Conservation (phyloP, 208 protist genomes). For the Naegleria fowleri region DNA sequence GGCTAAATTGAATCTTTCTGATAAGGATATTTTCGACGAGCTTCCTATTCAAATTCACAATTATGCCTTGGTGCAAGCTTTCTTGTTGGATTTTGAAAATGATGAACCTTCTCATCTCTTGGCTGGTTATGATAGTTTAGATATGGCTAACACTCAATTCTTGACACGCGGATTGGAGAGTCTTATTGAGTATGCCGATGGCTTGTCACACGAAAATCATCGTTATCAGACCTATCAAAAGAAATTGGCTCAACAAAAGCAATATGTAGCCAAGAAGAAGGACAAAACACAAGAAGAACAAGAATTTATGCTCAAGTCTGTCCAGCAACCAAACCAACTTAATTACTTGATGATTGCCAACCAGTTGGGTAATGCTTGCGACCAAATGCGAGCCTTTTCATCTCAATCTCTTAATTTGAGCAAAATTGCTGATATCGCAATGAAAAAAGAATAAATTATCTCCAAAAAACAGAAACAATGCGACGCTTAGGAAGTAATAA, state of each 20-base stretch:
- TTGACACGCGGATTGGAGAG: not conserved
- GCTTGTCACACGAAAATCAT: not conserved
- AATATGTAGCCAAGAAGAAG: not conserved
- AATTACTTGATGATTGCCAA: not conserved
- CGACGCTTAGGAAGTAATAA: too few species aligned
- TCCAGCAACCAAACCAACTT: slow-evolving; percentile 7
- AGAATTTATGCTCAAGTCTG: not conserved
- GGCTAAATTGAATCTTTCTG: not conserved
- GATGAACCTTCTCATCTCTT: not conserved
- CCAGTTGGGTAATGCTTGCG: not conserved
- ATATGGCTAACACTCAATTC: not conserved
- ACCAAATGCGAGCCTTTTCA: not conserved
- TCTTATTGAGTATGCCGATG: slow-evolving; percentile 2
- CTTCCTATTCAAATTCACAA: slow-evolving; percentile 18
- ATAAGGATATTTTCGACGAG: slow-evolving; percentile 23
- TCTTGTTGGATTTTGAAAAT: not conserved
- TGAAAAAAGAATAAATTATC: not conserved
- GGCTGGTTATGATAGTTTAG: not conserved
- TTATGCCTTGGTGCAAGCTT: not conserved
- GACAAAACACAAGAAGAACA: slow-evolving; percentile 16
- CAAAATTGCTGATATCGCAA: not conserved
- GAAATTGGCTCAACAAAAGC: slow-evolving; percentile 2
- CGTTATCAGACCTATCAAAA: slow-evolving; percentile 10
- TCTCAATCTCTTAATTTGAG: not conserved
- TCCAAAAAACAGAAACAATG: too few species aligned